Evolutionary conservation across 2,329 filamentous ascomycete species (phyloP), one percentile per base, ranked within the genome.

Genomic region (Davidsoniella eucalypti): DNA sequence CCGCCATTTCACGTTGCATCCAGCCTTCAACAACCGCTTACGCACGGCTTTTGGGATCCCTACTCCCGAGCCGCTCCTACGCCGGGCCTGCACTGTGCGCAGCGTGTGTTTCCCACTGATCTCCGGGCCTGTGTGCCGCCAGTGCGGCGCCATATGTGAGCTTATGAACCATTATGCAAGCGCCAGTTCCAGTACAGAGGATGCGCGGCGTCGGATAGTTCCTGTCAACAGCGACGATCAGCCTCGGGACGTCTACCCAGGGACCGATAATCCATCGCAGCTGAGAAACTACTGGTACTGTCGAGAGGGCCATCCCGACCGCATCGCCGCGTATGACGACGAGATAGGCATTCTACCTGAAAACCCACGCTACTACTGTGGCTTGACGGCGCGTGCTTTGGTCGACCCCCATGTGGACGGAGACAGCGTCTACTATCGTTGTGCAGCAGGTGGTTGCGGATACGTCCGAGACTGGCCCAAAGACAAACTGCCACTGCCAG

Each of bases 361-460:
- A 39, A 53, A 53, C 41, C 51, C 51, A n/a, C 37, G 51, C 8
- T 53, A 47, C 25, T 53, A 50, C 36, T 53, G 51, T 33, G 37
- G 47, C 2, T 53, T 53, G 23, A 53, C 51, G 16, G 38, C 51
- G 29, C 37, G 51, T 29, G 42, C 47, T 2, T 42, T 40, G 33
- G 21, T 16, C n/a, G 21, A 25, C 18, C 23, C 4, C 7, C 8
- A 39, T 40, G 36, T 17, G 7, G 44, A 26, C 16, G 40, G 29
- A 14, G 21, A 21, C 10, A 25, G 39, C n/a, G 23, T 45, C 33
- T 52, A 52, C 36, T 52, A 44, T 25, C 50, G 50, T 2, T 53
- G 51, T 50, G 51, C 51, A 9, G 39, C 47, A 10, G 51, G 47
- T 5, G 47, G 47, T 5, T 53, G 51, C 21, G 47, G 51, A 25